Conservation (phyloP, 768 basidiomycete genomes). For the Lactifluus hygrophoroides region DNA sequence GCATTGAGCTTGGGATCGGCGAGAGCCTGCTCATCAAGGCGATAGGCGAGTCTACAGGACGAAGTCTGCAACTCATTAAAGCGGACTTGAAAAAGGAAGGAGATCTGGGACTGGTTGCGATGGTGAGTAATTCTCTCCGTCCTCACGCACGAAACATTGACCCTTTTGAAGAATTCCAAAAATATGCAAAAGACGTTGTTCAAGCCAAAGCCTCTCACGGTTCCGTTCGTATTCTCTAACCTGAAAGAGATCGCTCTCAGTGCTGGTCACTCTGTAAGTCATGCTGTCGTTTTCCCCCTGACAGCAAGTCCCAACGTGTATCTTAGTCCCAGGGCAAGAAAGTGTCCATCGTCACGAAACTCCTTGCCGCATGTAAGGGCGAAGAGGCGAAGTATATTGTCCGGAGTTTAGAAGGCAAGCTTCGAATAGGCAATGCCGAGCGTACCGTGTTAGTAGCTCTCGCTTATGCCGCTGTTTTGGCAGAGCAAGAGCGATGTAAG, state of each 20-base stretch:
- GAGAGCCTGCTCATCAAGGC: slow-evolving; percentile 93
- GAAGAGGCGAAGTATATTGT: slow-evolving; percentile 95
- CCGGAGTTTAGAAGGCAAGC: slow-evolving; percentile 90
- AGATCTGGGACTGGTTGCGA: slow-evolving; percentile 94
- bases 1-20: slow-evolving; percentile 92
- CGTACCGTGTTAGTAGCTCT: slow-evolving; percentile 92
- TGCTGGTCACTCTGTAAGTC: slow-evolving; percentile 67
- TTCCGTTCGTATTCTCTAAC: slow-evolving; percentile 84
- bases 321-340: slow-evolving; percentile 88
- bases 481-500: slow-evolving; percentile 59
- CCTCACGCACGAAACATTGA: background rate
- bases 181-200: slow-evolving; percentile 89
- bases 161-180: slow-evolving; percentile 66
- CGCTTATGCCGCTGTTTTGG: slow-evolving; percentile 82
- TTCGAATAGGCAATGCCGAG: slow-evolving; percentile 95
- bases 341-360: slow-evolving; percentile 87
- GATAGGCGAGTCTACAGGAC: slow-evolving; percentile 91
- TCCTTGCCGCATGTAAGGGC: slow-evolving; percentile 86
- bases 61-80: slow-evolving; percentile 74
- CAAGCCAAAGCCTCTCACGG: slow-evolving; percentile 85
- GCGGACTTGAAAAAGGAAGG: slow-evolving; percentile 91
- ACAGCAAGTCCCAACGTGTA: background rate
- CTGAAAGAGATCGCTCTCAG: slow-evolving; percentile 85
- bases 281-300: background rate
- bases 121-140: slow-evolving; percentile 40